Evolutionary conservation across 225 moss, liverwort and hornwort species (phyloP), one percentile per base, ranked within the genome.

Genomic region (Polytrichum formosum): DNA sequence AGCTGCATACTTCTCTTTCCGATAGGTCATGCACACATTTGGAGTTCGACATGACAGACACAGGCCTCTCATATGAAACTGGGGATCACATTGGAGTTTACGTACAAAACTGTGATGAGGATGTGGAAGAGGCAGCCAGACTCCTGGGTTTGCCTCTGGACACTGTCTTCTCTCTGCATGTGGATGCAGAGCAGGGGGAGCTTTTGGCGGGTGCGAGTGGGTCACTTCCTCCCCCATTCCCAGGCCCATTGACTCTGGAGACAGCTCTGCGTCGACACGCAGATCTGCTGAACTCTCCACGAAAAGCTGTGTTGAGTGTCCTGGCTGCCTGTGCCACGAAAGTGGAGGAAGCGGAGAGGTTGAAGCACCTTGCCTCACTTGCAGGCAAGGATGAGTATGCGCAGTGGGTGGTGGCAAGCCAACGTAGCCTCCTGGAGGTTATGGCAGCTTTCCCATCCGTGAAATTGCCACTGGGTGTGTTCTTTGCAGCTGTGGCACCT

Each of bases 81-180:
- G 97, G 97, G 18, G 97, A 98, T 72, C 97, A 98, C 25, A 82
- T 98, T 19, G 97, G 94, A 13, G 91, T 98, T 31, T 92, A 73
- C 56, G 90, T 91, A 19, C 80, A 92, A 17, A 98, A 98, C 28
- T 60, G 77, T 6, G 71, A 31, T 20, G 92, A 94, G 29, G 85
- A 84, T 65, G 94, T 98, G 6, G 84, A 87, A 53, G 92, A 92
- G 64, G 92, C 91, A 27, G 91, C 86, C 20, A 69, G 74, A 17
- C 74, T 92, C 21, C 77, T 98, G 0, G 90, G 88, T 21, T 80
- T 86, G 17, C 73, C 90, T 6, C 82, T 79, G 61, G 85, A 90
- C 18, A 81, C 88, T n/a, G 72, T 91, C 21, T 90, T 98, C 72
- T 87, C 94, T 7, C 88, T 98, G 54, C 87, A 90, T 25, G 91